These are phyloP conservation scores for Daldinia eschscholtzii DNA, from an alignment of 2,329 filamentous ascomycete genomes.

Conservation along the genomic window DNA sequence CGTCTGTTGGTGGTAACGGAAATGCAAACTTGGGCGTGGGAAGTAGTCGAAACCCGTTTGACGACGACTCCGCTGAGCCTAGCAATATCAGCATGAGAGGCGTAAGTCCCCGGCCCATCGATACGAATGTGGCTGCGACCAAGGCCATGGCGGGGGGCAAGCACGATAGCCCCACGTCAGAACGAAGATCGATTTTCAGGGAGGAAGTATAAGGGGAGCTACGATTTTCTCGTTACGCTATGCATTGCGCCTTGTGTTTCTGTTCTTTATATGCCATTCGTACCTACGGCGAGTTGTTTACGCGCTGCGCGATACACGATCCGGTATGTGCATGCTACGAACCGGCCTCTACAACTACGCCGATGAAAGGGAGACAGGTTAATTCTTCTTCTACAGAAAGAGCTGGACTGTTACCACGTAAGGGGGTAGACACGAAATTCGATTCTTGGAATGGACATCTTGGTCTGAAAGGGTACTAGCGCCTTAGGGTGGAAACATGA, in stretches of 20 bases:
- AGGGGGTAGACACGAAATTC: not conserved
- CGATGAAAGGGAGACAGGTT: not conserved
- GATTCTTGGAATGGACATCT: constrained; percentile 6
- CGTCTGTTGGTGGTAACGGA: constrained; percentile 48
- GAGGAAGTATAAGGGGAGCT: constrained; percentile 45
- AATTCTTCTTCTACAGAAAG: not conserved
- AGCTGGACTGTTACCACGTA: not conserved
- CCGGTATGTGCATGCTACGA: not conserved
- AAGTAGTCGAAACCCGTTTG: constrained; percentile 73
- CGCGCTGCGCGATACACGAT: not conserved
- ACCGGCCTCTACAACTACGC: not conserved
- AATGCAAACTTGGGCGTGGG: not conserved
- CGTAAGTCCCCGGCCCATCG: constrained; percentile 81
- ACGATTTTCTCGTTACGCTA: not conserved
- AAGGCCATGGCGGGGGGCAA: constrained; percentile 21
- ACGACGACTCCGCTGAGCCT: constrained; percentile 71
- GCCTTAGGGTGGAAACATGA: not conserved
- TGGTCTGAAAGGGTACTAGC: not conserved
- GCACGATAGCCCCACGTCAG: constrained; percentile 50
- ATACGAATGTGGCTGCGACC: constrained; percentile 53
- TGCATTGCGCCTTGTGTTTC: constrained; percentile 1
- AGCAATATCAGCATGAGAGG: constrained; percentile 74
- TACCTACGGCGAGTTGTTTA: not conserved
- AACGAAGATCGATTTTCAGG: constrained; percentile 50
- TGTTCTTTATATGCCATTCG: not conserved